Evolutionary conservation across 164 flowering plant genomes (phyloP), one percentile per base, ranked within the genome.

Genomic region (Magnolia changhungtana): DNA sequence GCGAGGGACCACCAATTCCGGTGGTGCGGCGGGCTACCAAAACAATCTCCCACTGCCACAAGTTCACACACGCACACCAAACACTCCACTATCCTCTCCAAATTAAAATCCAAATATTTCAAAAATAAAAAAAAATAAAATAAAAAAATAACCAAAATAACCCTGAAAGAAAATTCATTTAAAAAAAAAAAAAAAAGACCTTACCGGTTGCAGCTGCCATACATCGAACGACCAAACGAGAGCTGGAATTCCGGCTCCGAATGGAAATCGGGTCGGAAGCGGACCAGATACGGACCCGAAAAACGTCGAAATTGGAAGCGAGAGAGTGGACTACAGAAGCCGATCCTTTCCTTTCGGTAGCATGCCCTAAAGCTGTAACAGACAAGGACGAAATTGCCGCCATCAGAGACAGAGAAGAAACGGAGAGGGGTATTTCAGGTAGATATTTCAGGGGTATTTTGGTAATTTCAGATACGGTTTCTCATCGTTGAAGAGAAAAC

Each of bases 331-430:
- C 13, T 13, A 31, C 63, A 27, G 77, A 74, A 21, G 67, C 29
- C 5, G 75, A 31, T 37, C 24, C 50, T 63, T 70, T 78, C 70
- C 70, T 61, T 11, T 83, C 82, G 50, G 80, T 72, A 55, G 75
- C 78, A 77, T 80, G 80, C 8, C 77, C 77, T 71, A 82, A 52
- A 59, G 82, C 74, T 5, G 86, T 18, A 71, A 83, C 80, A 2
- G 82, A 79, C 21, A 82, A 29, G 14, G 86, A 81, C 52, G 86
- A 80, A 50, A 85, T 77, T 3, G 84, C 72, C 52, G 86, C 88
- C 88, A 85, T 85, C 52, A 29, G 23, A 63, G n/a, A 7, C 7
- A 24, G 45, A 18, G 51, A 14, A 11, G 50, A 3, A 37, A n/a
- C 55, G 5, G 55, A 69, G 20, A 63, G 50, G 59, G 55, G 45